Percentiles rank a stretch among this genome's conserved stretches.
Evolutionary conservation across 2,329 filamentous ascomycete species (phyloP).

Genomic region (Diaporthe vexans): DNA sequence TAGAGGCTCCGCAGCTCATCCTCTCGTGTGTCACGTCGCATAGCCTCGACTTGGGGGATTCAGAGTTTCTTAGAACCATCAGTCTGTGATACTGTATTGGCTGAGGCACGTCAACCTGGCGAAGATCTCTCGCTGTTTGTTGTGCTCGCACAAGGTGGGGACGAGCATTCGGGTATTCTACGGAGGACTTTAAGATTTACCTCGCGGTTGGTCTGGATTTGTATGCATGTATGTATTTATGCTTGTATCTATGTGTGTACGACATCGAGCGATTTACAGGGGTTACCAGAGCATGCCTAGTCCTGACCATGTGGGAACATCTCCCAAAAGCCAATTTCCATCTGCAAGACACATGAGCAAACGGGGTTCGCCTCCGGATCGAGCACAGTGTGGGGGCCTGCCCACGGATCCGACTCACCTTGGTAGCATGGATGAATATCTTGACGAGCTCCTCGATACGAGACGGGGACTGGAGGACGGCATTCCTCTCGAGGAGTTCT

Average conservation of each 20-base stretch:
- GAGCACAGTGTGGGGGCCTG: not conserved
- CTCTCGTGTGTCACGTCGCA: not conserved
- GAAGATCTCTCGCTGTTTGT: not conserved
- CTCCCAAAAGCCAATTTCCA: slow-evolving; percentile 83
- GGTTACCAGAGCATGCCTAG: not conserved
- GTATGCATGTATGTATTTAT: not conserved
- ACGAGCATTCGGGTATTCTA: not conserved
- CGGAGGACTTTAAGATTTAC: not conserved
- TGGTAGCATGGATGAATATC: slow-evolving; percentile 90
- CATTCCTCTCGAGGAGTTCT: slow-evolving; percentile 83
- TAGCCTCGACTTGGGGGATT: not conserved
- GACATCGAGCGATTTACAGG: slow-evolving; percentile 14
- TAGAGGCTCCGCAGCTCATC: not conserved
- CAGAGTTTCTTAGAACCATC: not conserved
- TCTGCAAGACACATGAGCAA: slow-evolving; percentile 59
- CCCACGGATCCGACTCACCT: slow-evolving; percentile 63
- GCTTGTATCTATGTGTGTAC: not conserved
- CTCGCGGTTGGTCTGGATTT: not conserved
- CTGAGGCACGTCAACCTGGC: not conserved
- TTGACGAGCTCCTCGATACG: slow-evolving; percentile 85
- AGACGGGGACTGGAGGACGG: slow-evolving; percentile 78
- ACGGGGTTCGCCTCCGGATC: slow-evolving; percentile 40
- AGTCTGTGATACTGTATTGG: not conserved
- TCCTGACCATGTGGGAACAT: slow-evolving; percentile 59
- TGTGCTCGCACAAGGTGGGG: not conserved